phyloP scores from a whole-genome alignment of 108 stramenopile species.

The Schizochytrium sp. region DNA sequence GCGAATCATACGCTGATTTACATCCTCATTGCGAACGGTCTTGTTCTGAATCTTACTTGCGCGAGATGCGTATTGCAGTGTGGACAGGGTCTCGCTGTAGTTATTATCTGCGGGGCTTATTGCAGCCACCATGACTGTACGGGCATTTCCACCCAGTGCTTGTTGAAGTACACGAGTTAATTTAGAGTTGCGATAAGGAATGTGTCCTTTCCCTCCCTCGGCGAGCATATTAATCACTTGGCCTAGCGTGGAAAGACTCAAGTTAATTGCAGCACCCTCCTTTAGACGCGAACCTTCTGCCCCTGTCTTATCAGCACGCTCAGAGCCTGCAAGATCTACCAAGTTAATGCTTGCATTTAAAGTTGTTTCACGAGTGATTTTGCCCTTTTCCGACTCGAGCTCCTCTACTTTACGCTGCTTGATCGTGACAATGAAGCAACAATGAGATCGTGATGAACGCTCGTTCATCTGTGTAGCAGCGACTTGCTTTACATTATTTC shows the following conservation, averaged over 20 bases:
- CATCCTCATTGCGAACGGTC: conserved; percentile 75
- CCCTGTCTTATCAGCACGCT: conserved; percentile 75
- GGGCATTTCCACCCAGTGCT: conserved; percentile 76
- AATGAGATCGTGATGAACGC: conserved; percentile 73
- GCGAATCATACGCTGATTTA: conserved; percentile 74
- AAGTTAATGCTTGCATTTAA: conserved; percentile 67
- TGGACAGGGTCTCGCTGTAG: conserved; percentile 78
- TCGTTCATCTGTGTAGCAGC: conserved; percentile 80
- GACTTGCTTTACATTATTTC: conserved; percentile 78
- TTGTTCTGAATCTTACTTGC: conserved; percentile 79
- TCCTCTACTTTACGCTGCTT: conserved; percentile 69
- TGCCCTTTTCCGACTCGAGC: neutral
- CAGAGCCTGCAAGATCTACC: conserved; percentile 75
- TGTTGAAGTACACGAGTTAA: conserved; percentile 75
- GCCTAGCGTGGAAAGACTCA: conserved; percentile 75
- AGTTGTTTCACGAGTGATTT: neutral
- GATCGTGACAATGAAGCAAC: conserved; percentile 81
- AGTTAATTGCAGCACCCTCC: conserved; percentile 81
- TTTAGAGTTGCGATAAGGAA: conserved; percentile 79
- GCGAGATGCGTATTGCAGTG: conserved; percentile 78
- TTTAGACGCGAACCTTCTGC: conserved; percentile 74
- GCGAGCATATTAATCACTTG: conserved; percentile 77
- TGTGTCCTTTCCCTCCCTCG: conserved; percentile 72
- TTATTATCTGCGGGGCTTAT: conserved; percentile 78
- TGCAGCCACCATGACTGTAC: conserved; percentile 79